Base-by-base conservation (phyloP, 2,329 filamentous ascomycete species). In the Harringtonia aguacate region DNA sequence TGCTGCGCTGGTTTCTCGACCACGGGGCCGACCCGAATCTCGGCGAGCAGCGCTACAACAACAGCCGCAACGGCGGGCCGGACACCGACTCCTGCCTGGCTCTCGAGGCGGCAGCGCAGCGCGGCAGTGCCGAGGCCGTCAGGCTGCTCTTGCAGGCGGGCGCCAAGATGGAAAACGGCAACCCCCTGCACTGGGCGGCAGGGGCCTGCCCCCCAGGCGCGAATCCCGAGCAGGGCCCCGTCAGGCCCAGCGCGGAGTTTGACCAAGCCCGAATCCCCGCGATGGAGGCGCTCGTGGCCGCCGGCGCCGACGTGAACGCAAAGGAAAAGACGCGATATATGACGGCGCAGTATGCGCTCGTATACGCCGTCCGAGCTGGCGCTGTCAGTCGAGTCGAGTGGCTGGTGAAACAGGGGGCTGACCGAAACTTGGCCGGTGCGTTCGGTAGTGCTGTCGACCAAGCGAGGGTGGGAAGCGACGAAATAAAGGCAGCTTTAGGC, bases 11-110 rank as follows among this genome's bases (percentile, higher is more conserved):
- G 40, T 22, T 42, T n/a, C 40, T 42, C 12, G 17, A 4, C 31
- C 31, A 42, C 31, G 40, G 40, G 21, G 40, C 40, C 21, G 40
- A 42, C 34, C 40, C 40, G 3, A 36, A 42, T 17, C 31, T 28
- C 22, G 31, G 39, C 20, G 8, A 2, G 18, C 39, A 41, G 39
- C 20, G n/a, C 13, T 7, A 17, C 29, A 24, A 7, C 22, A 28
- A 14, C 15, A 17, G 17, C 40, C 34, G 40, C n/a, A 13, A 8
- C 27, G 40, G 31, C 4, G 12, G 20, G 8, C 31, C 40, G 4
- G 33, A 36, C n/a, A n/a, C n/a, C 8, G 34, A 17, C 2, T 41
- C 39, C 1, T 29, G 40, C 24, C 31, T 10, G 21, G 34, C 34
- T 4, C 40, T 42, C 15, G 40, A 36, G 12, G 3, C 13, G 2